Percentiles rank a stretch among this genome's conserved stretches.
These are phyloP conservation scores for Citropsis articulata DNA, from an alignment of 345 rosid genomes.

Conservation along the genomic window DNA sequence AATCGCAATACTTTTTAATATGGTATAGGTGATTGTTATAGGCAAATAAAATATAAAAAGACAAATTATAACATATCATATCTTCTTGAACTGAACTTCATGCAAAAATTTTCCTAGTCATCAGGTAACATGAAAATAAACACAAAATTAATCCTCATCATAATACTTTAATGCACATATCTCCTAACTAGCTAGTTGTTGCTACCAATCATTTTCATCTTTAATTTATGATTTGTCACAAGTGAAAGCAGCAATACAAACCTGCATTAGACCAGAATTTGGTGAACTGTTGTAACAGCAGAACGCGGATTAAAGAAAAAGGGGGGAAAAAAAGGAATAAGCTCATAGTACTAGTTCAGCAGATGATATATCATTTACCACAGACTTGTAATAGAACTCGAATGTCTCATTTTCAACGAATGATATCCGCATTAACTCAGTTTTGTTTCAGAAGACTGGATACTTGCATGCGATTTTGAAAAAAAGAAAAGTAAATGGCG, in stretches of 20 bases:
- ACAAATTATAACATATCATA: no score
- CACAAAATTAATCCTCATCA: not conserved
- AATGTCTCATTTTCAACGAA: not conserved
- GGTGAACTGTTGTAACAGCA: not conserved
- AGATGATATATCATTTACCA: no score
- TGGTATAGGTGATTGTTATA: not conserved
- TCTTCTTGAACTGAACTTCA: no score
- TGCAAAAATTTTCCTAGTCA: not conserved
- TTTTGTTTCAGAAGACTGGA: not conserved
- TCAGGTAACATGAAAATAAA: not conserved
- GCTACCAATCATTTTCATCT: not conserved
- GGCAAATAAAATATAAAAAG: no score
- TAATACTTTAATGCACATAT: not conserved
- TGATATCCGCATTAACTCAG: not conserved
- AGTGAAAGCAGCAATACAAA: not conserved
- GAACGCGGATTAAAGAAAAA: not conserved
- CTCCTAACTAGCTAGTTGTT: not conserved
- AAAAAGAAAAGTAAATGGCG: not conserved
- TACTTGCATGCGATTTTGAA: not conserved
- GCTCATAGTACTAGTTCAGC: not conserved
- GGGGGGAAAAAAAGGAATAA: not conserved
- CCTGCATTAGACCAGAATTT: not conserved
- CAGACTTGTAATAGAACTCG: not conserved
- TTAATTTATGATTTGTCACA: not conserved
- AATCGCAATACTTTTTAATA: not conserved